phyloP scores from a whole-genome alignment of 805 yeast genomes.

The Yamadazyma insecticola region DNA sequence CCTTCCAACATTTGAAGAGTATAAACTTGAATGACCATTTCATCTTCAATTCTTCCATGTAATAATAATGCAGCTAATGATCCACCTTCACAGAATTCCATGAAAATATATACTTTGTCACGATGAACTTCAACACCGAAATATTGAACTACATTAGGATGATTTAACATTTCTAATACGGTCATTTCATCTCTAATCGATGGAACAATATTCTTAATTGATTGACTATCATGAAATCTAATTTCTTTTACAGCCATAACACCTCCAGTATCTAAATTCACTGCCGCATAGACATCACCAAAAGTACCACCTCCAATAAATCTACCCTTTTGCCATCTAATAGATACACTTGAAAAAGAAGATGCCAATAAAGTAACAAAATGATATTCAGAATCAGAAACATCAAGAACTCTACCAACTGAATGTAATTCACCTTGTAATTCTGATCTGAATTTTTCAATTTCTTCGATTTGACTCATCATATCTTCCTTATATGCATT shows the following conservation, averaged over 20 bases:
- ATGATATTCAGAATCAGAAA: constrained; percentile 81
- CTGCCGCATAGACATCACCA: constrained; percentile 90
- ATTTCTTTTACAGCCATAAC: constrained; percentile 97
- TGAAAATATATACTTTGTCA: constrained; percentile 89
- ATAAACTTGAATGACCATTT: constrained; percentile 84
- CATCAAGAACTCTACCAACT: constrained; percentile 88
- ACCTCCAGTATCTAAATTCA: constrained; percentile 90
- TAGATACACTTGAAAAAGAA: constrained; percentile 81
- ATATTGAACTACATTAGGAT: constrained; percentile 94
- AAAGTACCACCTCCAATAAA: constrained; percentile 94
- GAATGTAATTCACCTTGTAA: constrained; percentile 38
- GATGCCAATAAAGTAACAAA: constrained; percentile 83
- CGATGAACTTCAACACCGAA: constrained; percentile 97
- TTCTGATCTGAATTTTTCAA: constrained; percentile 55
- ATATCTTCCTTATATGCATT: constrained; percentile 62
- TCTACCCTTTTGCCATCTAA: constrained; percentile 95
- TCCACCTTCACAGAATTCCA: constrained; percentile 98
- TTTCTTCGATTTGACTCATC: constrained; percentile 55
- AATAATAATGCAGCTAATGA: constrained; percentile 80
- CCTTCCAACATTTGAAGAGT: constrained; percentile 93
- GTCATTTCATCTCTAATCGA: constrained; percentile 95
- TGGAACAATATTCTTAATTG: constrained; percentile 79
- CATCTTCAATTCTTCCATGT: constrained; percentile 94
- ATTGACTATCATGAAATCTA: constrained; percentile 80
- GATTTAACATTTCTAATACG: constrained; percentile 88